phyloP scores from a whole-genome alignment of 1,284 basidiomycete species.

The Pascua guehoae region DNA sequence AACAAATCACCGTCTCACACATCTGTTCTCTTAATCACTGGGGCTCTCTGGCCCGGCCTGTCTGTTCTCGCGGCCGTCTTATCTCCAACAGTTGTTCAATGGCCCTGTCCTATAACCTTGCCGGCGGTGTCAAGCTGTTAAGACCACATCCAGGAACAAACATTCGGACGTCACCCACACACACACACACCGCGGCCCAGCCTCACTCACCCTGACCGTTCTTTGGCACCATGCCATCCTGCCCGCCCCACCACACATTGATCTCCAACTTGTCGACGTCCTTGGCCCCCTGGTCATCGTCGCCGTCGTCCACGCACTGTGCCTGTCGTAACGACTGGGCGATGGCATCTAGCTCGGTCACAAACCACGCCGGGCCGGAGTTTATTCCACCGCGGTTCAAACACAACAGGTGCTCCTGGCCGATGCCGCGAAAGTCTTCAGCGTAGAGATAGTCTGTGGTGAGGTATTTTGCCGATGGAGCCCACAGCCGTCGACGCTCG shows the following conservation, averaged over 20 bases:
- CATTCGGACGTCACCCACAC: no score
- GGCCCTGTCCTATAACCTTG: no score
- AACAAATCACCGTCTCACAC: no score
- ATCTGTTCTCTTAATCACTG: no score
- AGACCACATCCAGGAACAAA: no score
- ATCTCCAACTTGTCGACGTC: conserved; percentile 2
- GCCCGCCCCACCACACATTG: conserved; percentile 21
- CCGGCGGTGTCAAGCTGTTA: no score
- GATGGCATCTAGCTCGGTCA: conserved; percentile 22
- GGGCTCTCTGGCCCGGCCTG: no score
- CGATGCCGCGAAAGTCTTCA: conserved; percentile 40
- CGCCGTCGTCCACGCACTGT: not conserved
- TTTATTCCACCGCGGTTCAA: conserved; percentile 37
- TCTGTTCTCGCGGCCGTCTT: no score
- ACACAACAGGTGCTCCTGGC: conserved; percentile 45
- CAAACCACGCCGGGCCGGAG: conserved; percentile 40
- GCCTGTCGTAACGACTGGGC: conserved; percentile 8
- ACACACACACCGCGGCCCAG: no score
- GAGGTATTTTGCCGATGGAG: conserved; percentile 22
- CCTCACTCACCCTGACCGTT: conserved; percentile 16
- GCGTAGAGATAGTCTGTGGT: conserved; percentile 35
- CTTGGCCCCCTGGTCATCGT: not conserved
- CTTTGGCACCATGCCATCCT: conserved; percentile 22
- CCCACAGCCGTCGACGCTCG: conserved; percentile 16
- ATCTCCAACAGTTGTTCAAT: no score